Percentiles rank a stretch among this genome's conserved stretches.
phyloP scores from a whole-genome alignment of 1,284 basidiomycete species.

The Marasmius fiardii region DNA sequence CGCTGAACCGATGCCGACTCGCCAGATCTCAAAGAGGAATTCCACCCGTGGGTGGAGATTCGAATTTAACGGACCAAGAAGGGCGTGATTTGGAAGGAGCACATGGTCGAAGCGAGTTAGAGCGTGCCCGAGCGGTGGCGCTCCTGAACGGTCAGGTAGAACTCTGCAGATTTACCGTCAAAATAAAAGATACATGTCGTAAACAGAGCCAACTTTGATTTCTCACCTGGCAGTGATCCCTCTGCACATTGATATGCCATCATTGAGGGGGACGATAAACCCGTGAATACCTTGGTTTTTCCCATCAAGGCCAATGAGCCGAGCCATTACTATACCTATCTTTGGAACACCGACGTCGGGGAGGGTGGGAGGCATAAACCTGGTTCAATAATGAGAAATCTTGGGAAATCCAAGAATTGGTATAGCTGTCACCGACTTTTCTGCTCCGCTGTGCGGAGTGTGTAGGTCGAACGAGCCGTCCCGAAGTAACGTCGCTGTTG shows the following conservation, averaged over 20 bases:
- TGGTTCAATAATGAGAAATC: constrained; percentile 14
- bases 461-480: constrained; percentile 33
- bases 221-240: constrained; percentile 24
- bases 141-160: constrained; percentile 32
- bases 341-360: constrained; percentile 25
- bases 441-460: constrained; percentile 30
- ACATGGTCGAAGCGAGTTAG: constrained; percentile 39
- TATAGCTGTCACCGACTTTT: constrained; percentile 35
- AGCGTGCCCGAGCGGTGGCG: constrained; percentile 32
- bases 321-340: constrained; percentile 28
- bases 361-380: constrained; percentile 45
- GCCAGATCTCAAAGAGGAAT: constrained; percentile 33
- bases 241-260: constrained; percentile 23
- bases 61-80: constrained; percentile 30
- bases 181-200: too few species aligned
- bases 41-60: constrained; percentile 18
- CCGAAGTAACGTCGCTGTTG: constrained; percentile 32
- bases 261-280: constrained; percentile 26
- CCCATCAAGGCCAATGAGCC: constrained; percentile 19
- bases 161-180: too few species aligned
- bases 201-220: not conserved
- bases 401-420: not conserved
- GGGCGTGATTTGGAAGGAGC: constrained; percentile 28
- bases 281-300: constrained; percentile 21
- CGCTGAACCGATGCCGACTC: constrained; percentile 36